Evolutionary conservation across 2,329 filamentous ascomycete genomes (phyloP).

Genomic region (Fusarium sp.): DNA sequence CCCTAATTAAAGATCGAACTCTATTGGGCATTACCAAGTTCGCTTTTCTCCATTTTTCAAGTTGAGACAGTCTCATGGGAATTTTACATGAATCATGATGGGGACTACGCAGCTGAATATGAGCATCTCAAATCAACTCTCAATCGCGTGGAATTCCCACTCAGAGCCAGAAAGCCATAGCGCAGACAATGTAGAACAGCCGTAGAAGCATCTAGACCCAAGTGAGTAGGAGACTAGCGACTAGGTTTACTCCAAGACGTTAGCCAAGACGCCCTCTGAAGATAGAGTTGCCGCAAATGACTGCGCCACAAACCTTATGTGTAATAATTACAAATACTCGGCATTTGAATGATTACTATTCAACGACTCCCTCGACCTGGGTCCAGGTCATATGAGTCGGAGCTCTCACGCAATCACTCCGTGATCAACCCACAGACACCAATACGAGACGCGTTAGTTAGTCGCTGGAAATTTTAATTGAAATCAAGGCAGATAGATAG

Average conservation of each 20-base stretch:
- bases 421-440: constrained; percentile 19
- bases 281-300: not conserved
- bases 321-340: constrained; percentile 11
- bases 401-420: constrained; percentile 1
- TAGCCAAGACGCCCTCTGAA: not conserved
- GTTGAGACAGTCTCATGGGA: not conserved
- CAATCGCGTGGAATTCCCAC: not conserved
- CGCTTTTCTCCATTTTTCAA: not conserved
- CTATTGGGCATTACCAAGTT: too few relatives aligned
- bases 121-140: not conserved
- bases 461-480: constrained; percentile 46
- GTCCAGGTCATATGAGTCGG: not conserved
- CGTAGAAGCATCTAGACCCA: not conserved
- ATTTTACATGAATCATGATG: not conserved
- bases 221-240: not conserved
- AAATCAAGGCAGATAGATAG: constrained; percentile 26
- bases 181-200: not conserved
- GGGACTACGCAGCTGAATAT: not conserved
- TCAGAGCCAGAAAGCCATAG: not conserved
- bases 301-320: constrained; percentile 3
- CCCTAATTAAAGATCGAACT: too few relatives aligned
- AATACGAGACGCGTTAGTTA: constrained; percentile 51
- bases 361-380: not conserved
- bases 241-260: not conserved
- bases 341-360: constrained; percentile 5